Base-by-base conservation (phyloP, 2,329 filamentous ascomycete genomes). In the Fusarium concolor region DNA sequence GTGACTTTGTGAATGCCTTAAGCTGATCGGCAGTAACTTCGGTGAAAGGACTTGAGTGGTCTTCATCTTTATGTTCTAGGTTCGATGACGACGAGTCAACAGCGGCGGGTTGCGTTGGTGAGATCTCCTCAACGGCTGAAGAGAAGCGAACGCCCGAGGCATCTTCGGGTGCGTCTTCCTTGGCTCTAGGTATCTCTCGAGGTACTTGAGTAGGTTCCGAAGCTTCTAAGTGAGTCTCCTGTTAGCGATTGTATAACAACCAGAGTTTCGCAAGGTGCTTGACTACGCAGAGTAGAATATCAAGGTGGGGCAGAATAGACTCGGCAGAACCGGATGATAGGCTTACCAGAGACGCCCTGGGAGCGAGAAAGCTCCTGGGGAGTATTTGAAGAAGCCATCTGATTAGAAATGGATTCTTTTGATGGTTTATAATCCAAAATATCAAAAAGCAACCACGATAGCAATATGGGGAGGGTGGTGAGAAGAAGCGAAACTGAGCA, bases 101-200 rank as follows among this genome's bases (percentile, higher is more conserved):
- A 55, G 74, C 71, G 50, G 77, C 75, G 8, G 88, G 86, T 60
- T 86, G 82, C 33, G 65, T 57, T 15, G 79, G 79, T 15, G 76
- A 74, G 72, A 93, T 92, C 78, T 93, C 90, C 75, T 93, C 84
- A 62, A 90, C 87, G 65, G 86, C 84, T 28, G 90, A 88, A 55
- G 90, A 89, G 78, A 94, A 94, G 60, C 91, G 90, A 55, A 94
- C 91, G 60, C 87, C 83, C 57, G 83, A 82, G 56, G 76, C 75
- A 60, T 70, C 70, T 26, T 67, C 62, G 12, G 50, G 44, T 11
- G 24, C 18, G 18, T 62, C 42, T n/a, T 69, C 55, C 20, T 64
- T 60, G 11, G 42, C 29, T 18, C 22, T 62, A 18, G 62, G 42
- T 10, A 51, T 26, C 38, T 59, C 64, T 56, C 62, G 46, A 43